phyloP scores from a whole-genome alignment of 345 rosid genomes.

The Passiflora organensis region DNA sequence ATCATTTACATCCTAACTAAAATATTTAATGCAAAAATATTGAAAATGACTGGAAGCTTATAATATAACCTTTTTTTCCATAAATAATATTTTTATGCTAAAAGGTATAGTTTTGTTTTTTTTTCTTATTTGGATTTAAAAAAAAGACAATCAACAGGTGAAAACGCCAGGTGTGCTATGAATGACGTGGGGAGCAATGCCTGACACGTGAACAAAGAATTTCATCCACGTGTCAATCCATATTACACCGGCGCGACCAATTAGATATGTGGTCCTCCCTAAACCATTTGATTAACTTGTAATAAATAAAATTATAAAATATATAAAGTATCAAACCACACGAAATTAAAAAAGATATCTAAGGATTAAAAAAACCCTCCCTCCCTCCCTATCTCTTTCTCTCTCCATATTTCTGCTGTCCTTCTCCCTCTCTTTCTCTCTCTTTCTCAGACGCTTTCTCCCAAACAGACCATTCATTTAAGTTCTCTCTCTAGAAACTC shows the following conservation, averaged over 20 bases:
- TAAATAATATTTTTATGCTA: too few relatives aligned
- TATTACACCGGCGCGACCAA: constrained; percentile 5
- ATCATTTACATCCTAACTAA: too few relatives aligned
- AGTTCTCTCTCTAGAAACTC: constrained; percentile 5
- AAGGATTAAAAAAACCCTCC: background rate
- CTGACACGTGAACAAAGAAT: background rate
- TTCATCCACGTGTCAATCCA: constrained; percentile 8
- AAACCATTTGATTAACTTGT: background rate
- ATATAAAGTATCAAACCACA: background rate
- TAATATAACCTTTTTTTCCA: too few relatives aligned
- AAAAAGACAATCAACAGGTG: too few relatives aligned
- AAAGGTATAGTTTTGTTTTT: too few relatives aligned
- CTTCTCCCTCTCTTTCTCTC: too few relatives aligned
- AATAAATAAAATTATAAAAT: background rate
- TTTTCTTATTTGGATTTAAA: too few relatives aligned
- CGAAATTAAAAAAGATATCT: background rate
- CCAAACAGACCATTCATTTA: background rate
- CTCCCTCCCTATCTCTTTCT: background rate
- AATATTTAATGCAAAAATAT: too few relatives aligned
- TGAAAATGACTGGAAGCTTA: too few relatives aligned
- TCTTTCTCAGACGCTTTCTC: background rate
- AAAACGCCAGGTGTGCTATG: background rate
- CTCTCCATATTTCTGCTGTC: too few relatives aligned
- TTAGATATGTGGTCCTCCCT: constrained; percentile 15
- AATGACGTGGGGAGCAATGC: constrained; percentile 8